A percentile compares a stretch with the other conserved stretches of the same genome.
Conservation (phyloP, 1,284 basidiomycete genomes). For the Puccinia horiana region DNA sequence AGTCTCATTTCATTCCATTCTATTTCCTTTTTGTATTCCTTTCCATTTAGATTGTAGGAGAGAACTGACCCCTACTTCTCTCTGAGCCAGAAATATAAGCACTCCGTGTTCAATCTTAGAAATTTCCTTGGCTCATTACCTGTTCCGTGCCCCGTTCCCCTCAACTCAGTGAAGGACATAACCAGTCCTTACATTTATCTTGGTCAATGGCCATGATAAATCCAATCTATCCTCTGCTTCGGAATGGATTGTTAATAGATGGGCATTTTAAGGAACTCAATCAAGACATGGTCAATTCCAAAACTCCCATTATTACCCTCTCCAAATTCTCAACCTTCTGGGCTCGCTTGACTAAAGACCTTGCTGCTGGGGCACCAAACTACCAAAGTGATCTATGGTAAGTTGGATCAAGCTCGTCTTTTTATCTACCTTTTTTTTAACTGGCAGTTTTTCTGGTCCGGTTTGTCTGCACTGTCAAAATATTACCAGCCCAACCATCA, state of each 20-base stretch:
- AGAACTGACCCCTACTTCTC: no score
- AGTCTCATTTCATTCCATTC: no score
- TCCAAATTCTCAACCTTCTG: background rate
- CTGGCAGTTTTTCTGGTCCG: background rate
- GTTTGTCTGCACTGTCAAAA: no score
- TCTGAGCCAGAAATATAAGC: no score
- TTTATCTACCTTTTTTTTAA: background rate
- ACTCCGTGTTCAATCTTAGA: no score
- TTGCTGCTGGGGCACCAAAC: background rate
- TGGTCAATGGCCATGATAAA: background rate
- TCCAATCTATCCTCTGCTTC: background rate
- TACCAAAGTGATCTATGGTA: conserved; percentile 15
- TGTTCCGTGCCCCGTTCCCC: no score
- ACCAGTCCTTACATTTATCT: no score
- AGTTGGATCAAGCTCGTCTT: background rate
- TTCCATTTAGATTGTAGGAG: no score
- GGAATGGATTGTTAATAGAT: background rate
- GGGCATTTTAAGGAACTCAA: background rate
- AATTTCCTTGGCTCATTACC: no score
- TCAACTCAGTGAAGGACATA: no score
- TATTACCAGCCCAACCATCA: conserved; percentile 2
- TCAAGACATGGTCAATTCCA: background rate
- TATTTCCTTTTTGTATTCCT: no score
- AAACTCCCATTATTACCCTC: background rate
- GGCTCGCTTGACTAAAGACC: conserved; percentile 19